phyloP scores from a whole-genome alignment of 2,329 filamentous ascomycete genomes.

The Hirsutella minnesotensis region DNA sequence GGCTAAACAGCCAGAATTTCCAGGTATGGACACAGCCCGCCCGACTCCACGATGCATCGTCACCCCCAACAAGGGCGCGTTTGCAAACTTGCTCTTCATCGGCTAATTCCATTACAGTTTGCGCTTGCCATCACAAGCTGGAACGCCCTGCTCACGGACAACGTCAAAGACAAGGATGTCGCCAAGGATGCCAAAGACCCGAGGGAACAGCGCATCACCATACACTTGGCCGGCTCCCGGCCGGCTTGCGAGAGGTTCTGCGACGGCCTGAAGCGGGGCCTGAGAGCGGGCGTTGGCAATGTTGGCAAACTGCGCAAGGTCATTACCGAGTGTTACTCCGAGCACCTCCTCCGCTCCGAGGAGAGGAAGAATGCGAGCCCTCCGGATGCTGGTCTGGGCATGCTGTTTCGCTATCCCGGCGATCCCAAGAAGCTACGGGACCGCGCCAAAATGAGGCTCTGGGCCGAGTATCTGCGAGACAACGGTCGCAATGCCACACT shows the following conservation, averaged over 20 bases:
- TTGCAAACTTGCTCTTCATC: too few relatives aligned
- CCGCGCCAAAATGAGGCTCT: constrained; percentile 91
- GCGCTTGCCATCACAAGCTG: constrained; percentile 90
- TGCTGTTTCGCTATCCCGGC: constrained; percentile 87
- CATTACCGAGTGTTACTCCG: constrained; percentile 78
- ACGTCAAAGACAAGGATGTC: constrained; percentile 36
- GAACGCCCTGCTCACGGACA: constrained; percentile 58
- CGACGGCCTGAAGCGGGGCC: constrained; percentile 82
- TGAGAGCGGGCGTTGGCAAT: constrained; percentile 77
- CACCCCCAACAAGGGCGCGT: too few relatives aligned
- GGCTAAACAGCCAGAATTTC: constrained; percentile 84
- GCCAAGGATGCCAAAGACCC: constrained; percentile 29
- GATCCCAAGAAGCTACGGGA: constrained; percentile 90
- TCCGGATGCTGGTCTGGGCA: constrained; percentile 88
- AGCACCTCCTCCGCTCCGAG: constrained; percentile 59
- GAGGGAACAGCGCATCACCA: constrained; percentile 73
- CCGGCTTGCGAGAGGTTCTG: constrained; percentile 91
- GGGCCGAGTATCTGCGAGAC: constrained; percentile 92
- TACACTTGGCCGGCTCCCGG: constrained; percentile 81
- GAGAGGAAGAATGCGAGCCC: constrained; percentile 43
- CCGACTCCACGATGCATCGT: too few relatives aligned
- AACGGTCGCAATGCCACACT: constrained; percentile 89
- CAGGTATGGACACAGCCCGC: constrained; percentile 30
- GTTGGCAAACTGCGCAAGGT: constrained; percentile 76
- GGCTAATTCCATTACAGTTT: constrained; percentile 42